phyloP scores from a whole-genome alignment of 345 rosid species.

The Lepidium africanum region DNA sequence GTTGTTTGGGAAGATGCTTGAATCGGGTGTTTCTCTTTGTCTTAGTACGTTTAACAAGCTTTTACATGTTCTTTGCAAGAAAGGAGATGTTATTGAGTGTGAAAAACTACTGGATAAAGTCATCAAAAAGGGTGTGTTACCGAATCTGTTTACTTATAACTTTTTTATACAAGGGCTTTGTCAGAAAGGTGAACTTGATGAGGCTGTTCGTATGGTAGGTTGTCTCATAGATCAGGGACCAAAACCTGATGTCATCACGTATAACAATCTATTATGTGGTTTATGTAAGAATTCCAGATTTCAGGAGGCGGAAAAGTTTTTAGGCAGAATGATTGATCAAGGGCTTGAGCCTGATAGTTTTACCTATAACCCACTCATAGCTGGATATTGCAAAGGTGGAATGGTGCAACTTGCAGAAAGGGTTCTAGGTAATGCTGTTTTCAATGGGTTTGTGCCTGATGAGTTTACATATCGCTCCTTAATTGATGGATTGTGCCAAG shows the following conservation, averaged over 20 bases:
- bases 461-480: slow-evolving; percentile 71
- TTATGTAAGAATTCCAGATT: slow-evolving; percentile 59
- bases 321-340: slow-evolving; percentile 74
- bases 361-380: slow-evolving; percentile 62
- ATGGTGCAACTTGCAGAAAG: slow-evolving; percentile 61
- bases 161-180: slow-evolving; percentile 76
- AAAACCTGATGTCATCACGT: slow-evolving; percentile 69
- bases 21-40: slow-evolving; percentile 42
- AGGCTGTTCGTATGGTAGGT: slow-evolving; percentile 56
- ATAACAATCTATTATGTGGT: slow-evolving; percentile 74
- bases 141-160: slow-evolving; percentile 83
- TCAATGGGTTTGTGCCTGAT: slow-evolving; percentile 76
- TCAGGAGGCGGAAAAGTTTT: slow-evolving; percentile 61
- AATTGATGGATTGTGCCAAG: slow-evolving; percentile 61
- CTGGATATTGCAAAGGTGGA: slow-evolving; percentile 69
- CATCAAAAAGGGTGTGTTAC: slow-evolving; percentile 59
- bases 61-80: slow-evolving; percentile 69
- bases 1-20: slow-evolving; percentile 77
- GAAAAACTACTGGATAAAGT: slow-evolving; percentile 63
- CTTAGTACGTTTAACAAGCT: slow-evolving; percentile 69
- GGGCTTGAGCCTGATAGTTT: slow-evolving; percentile 75
- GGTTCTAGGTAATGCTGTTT: slow-evolving; percentile 56
- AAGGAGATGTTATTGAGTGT: slow-evolving; percentile 65
- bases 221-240: slow-evolving; percentile 46
- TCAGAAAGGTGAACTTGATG: slow-evolving; percentile 48